Percentiles rank a stretch among this genome's conserved stretches.
Evolutionary conservation across 1,284 basidiomycete genomes (phyloP).

Genomic region (Rhodotorula sp.): DNA sequence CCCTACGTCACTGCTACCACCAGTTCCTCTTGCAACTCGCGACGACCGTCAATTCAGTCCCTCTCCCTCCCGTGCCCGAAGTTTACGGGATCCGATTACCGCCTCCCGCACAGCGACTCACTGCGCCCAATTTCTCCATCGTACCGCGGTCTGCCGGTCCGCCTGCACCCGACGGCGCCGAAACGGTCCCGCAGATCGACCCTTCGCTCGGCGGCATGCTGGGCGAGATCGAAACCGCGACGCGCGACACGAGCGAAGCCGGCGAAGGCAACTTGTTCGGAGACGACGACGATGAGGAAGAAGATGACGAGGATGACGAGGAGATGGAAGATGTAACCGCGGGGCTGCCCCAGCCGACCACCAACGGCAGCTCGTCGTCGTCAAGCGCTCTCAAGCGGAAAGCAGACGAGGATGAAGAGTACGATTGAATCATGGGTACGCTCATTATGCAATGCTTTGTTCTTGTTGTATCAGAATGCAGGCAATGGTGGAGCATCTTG

Average conservation of each 20-base stretch:
- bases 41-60: conserved; percentile 81
- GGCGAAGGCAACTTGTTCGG: conserved; percentile 29
- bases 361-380: background rate
- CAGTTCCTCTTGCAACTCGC: conserved; percentile 88
- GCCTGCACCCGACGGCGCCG: background rate
- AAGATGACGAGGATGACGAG: conserved; percentile 42
- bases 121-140: conserved; percentile 88
- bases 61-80: conserved; percentile 89
- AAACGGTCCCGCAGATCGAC: background rate
- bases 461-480: no score
- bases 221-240: background rate
- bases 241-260: conserved; percentile 17
- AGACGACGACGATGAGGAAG: conserved; percentile 38
- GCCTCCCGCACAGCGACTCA: conserved; percentile 75
- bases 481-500: no score
- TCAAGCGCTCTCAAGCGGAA: conserved; percentile 27
- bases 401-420: conserved; percentile 37
- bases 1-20: background rate
- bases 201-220: conserved; percentile 1
- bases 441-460: no score
- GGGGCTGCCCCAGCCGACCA: conserved; percentile 8
- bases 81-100: conserved; percentile 91
- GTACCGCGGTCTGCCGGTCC: conserved; percentile 57
- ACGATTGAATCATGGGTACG: background rate
- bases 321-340: conserved; percentile 42